Evolutionary conservation across 2,329 filamentous ascomycete genomes (phyloP).

Genomic region (Fusarium equiseti): DNA sequence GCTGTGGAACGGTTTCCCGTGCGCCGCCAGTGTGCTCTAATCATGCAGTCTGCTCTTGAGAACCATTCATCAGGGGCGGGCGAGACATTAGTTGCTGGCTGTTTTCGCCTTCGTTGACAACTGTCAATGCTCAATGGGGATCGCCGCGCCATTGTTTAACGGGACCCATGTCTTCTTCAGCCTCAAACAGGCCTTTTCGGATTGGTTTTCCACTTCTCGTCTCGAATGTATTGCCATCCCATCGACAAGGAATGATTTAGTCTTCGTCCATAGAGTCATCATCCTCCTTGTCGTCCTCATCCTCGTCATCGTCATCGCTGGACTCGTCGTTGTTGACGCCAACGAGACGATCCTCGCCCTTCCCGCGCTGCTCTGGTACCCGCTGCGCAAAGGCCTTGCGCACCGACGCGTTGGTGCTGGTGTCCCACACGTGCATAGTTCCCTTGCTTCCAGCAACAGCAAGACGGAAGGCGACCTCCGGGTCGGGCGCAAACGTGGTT

Average conservation of each 20-base stretch:
- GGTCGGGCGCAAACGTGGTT: conserved; percentile 88
- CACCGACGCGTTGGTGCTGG: conserved; percentile 89
- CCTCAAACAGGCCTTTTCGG: conserved; percentile 10
- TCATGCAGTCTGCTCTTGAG: conserved; percentile 25
- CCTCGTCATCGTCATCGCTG: conserved; percentile 67
- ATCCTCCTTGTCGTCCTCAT: conserved; percentile 66
- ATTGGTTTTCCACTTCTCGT: conserved; percentile 10
- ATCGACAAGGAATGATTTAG: conserved; percentile 46
- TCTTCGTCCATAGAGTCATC: conserved; percentile 68
- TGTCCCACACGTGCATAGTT: conserved; percentile 94
- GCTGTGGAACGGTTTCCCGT: conserved; percentile 36
- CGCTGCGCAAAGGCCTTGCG: conserved; percentile 82
- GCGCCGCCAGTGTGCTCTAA: conserved; percentile 36
- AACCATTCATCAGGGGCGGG: not conserved
- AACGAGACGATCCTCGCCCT: conserved; percentile 80
- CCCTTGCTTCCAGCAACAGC: conserved; percentile 96
- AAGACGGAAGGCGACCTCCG: conserved; percentile 90
- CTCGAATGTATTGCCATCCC: conserved; percentile 17
- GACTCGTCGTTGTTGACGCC: conserved; percentile 77
- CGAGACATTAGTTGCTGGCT: conserved; percentile 30
- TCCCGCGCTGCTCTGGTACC: conserved; percentile 68
- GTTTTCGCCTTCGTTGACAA: conserved; percentile 18
- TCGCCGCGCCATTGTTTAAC: conserved; percentile 18
- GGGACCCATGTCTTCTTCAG: conserved; percentile 31
- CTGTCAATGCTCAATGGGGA: conserved; percentile 15